phyloP scores from a whole-genome alignment of 257 asterid genomes.

The Solanum paucissectum region DNA sequence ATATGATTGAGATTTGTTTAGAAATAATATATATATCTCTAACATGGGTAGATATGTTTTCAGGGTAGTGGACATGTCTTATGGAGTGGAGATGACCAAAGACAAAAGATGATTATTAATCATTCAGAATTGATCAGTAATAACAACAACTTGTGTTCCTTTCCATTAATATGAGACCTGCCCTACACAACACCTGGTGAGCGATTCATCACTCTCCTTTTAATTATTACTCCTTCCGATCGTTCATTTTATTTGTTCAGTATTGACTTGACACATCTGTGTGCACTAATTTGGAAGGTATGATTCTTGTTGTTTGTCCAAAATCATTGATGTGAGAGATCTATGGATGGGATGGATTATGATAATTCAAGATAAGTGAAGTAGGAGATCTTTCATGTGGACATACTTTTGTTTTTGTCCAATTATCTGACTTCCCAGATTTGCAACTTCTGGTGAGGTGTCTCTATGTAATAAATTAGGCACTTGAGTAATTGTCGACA shows the following conservation, averaged over 20 bases:
- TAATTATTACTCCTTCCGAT: neutral
- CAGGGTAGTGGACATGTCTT: constrained; percentile 49
- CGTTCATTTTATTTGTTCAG: too few relatives aligned
- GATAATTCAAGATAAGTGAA: neutral
- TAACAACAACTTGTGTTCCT: constrained; percentile 29
- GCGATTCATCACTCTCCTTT: constrained; percentile 29
- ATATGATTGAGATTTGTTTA: neutral
- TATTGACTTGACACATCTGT: neutral
- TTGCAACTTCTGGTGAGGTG: neutral
- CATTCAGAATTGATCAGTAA: constrained; percentile 25
- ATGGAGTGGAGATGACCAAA: constrained; percentile 56
- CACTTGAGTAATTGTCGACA: neutral
- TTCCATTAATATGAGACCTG: constrained; percentile 30
- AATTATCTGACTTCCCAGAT: neutral
- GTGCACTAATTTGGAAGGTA: neutral
- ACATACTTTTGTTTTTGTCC: neutral
- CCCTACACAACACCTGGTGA: constrained; percentile 31
- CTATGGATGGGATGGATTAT: neutral
- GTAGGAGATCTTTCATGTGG: neutral
- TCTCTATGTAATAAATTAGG: neutral
- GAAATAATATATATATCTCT: neutral
- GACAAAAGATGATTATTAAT: constrained; percentile 32
- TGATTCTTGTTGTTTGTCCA: neutral
- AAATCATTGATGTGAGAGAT: neutral
- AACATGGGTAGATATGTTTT: constrained; percentile 4